Evolutionary conservation across 2,329 filamentous ascomycete species (phyloP), one percentile per base, ranked within the genome.

Genomic region (Trichoderma sp.): DNA sequence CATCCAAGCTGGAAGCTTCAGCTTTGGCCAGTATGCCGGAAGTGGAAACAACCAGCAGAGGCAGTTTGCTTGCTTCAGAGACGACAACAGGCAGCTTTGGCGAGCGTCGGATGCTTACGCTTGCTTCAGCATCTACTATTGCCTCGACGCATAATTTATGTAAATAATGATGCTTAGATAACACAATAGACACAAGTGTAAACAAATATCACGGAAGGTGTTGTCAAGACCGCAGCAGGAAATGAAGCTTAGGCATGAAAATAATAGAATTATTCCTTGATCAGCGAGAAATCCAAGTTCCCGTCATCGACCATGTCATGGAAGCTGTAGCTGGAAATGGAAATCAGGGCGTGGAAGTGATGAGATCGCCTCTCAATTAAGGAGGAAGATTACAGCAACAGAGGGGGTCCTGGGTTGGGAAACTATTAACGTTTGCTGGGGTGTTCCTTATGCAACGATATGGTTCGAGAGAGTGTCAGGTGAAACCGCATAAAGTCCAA

Each of bases 71-170:
- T 69, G 65, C 65, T 69, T 69, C 36, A 58, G 65, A 12, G 65
- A 69, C 28, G 34, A 69, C 39, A 21, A 26, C 65, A 69, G 65
- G 14, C 65, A 69, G 56, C 65, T 69, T 6, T 69, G 65, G 65
- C 26, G 65, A 15, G 43, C 65, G 4, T 24, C 65, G 0, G 11
- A 24, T 24, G 65, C 65, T 32, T 69, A 60, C 9, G 65, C 65
- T 34, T 69, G 65, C 21, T 69, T 69, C 8, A 69, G 65, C 36
- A 69, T 69, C 32, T 69, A 69, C 36, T 69, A 69, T 8, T 69
- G 65, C 26, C 65, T 69, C 18, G 53, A 69, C 39, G 65, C 65
- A 12, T 69, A 61, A 53, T 14, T 6, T 24, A 51, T 14, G 11
- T 26, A 4, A 28, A 66, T 6, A 28, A 14, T 18, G 4, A 28